Conservation (phyloP, 345 rosid species). For the Eucalyptus microcorys region DNA sequence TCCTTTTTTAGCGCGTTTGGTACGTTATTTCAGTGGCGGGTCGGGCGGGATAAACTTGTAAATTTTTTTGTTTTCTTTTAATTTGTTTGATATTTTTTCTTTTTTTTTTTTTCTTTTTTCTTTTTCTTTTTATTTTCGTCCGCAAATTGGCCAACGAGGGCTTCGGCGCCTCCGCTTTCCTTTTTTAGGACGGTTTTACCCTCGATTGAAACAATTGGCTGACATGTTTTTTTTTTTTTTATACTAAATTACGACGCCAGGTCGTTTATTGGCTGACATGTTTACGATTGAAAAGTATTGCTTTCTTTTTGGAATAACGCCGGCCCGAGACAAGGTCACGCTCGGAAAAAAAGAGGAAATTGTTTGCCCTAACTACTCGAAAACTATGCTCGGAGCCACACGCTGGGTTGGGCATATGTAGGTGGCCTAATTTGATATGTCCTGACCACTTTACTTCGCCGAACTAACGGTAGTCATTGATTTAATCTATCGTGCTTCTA, state of each 20-base stretch:
- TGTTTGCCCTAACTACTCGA: background rate
- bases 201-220: background rate
- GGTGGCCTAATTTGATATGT: background rate
- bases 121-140: too few relatives aligned
- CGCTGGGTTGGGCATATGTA: background rate
- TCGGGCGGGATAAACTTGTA: too few relatives aligned
- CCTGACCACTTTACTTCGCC: background rate
- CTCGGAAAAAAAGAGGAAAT: background rate
- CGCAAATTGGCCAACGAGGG: too few relatives aligned
- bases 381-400: background rate
- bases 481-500: rapidly evolving
- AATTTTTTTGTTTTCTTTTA: too few relatives aligned
- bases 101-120: too few relatives aligned
- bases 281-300: background rate
- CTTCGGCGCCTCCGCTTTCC: background rate
- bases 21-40: too few relatives aligned
- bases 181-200: background rate
- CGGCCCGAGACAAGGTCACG: rapidly evolving
- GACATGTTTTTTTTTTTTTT: too few relatives aligned
- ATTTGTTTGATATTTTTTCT: too few relatives aligned
- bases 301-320: background rate
- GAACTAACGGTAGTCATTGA: background rate
- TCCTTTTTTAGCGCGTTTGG: too few relatives aligned
- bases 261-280: too few relatives aligned
- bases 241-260: too few relatives aligned